phyloP scores from a whole-genome alignment of 257 asterid species.

The Leptodermis oblonga region DNA sequence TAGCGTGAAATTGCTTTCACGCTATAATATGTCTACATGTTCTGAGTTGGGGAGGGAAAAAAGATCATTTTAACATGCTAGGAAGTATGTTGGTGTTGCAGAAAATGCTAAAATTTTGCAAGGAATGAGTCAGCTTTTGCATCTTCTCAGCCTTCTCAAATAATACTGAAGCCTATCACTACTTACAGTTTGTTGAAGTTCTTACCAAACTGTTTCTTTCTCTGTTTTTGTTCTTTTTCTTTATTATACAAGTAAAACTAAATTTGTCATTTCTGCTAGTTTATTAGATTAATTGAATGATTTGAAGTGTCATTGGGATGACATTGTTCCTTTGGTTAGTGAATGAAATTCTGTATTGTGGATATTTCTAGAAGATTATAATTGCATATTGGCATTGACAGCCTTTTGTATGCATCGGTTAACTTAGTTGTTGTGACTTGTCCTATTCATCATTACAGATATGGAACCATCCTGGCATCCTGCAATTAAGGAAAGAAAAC shows the following conservation, averaged over 20 bases:
- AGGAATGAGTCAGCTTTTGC: not conserved
- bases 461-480: constrained; percentile 98
- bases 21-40: not conserved
- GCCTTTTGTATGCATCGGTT: not conserved
- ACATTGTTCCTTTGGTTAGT: not conserved
- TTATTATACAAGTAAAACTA: not conserved
- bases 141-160: not conserved
- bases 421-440: not conserved
- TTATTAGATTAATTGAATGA: not conserved
- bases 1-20: not conserved
- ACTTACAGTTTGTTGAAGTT: not conserved
- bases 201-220: not conserved
- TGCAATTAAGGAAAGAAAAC: constrained; percentile 79
- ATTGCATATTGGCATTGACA: constrained; percentile 2
- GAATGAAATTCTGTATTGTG: not conserved
- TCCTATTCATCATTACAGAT: constrained; percentile 40
- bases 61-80: not conserved
- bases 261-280: not conserved
- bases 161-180: not conserved
- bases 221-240: not conserved
- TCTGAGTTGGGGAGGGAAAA: not conserved
- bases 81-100: not conserved
- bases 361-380: not conserved
- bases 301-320: not conserved
- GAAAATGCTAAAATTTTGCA: not conserved